Evolutionary conservation across 2,329 filamentous ascomycete species (phyloP).

Genomic region (Helotiales sp.): DNA sequence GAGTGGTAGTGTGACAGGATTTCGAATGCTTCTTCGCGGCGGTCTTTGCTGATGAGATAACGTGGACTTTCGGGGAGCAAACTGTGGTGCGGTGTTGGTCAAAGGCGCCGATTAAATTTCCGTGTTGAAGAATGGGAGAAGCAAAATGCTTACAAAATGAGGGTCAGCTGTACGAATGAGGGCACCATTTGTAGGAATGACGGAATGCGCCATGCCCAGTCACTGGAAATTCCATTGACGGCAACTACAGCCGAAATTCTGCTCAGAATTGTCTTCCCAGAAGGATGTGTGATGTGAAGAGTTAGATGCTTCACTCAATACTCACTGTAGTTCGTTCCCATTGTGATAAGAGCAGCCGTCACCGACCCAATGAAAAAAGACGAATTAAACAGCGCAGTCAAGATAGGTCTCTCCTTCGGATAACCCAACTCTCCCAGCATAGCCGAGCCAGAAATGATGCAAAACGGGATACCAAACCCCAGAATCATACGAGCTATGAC

Average conservation of each 20-base stretch:
- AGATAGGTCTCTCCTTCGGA: constrained; percentile 57
- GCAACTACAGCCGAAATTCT: background rate
- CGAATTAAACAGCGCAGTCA: constrained; percentile 60
- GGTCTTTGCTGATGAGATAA: constrained; percentile 61
- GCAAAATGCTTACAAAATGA: constrained; percentile 26
- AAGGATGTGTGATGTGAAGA: too few relatives aligned
- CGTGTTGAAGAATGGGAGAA: background rate
- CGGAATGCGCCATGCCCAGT: constrained; percentile 50
- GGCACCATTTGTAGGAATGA: constrained; percentile 47
- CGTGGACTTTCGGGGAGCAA: constrained; percentile 61
- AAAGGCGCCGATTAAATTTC: background rate
- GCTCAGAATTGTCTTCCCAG: too few relatives aligned
- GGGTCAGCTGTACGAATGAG: constrained; percentile 34
- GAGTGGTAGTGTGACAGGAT: constrained; percentile 59
- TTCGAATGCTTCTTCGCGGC: constrained; percentile 60
- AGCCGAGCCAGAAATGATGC: constrained; percentile 56
- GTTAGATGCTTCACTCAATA: too few relatives aligned
- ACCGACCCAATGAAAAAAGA: constrained; percentile 56
- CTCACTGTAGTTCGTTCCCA: constrained; percentile 44
- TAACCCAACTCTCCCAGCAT: constrained; percentile 60
- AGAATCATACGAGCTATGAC: constrained; percentile 58
- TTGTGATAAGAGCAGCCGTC: constrained; percentile 49
- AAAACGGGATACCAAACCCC: constrained; percentile 57
- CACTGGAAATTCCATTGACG: constrained; percentile 45
- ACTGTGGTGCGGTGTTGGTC: constrained; percentile 15